Percentiles rank a stretch among this genome's conserved stretches.
These are phyloP conservation scores for Pestalotiopsis sp. DNA, from an alignment of 2,329 filamentous ascomycete species.

Conservation along the genomic window DNA sequence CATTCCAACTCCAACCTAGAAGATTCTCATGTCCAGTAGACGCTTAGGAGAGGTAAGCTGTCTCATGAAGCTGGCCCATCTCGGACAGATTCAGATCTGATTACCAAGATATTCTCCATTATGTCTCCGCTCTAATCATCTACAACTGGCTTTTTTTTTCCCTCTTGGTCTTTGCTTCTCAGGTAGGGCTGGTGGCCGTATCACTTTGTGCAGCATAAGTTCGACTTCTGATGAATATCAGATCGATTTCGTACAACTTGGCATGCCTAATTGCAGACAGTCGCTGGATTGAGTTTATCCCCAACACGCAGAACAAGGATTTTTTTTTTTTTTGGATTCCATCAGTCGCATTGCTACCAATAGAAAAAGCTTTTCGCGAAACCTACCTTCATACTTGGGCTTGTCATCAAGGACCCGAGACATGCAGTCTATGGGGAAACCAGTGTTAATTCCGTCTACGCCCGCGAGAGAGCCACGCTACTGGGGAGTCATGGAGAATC, in stretches of 20 bases:
- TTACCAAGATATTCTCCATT: not conserved
- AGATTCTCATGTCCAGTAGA: not conserved
- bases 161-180: too few relatives aligned
- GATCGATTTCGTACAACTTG: too few relatives aligned
- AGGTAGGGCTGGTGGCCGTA: too few relatives aligned
- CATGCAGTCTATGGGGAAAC: not conserved
- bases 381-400: not conserved
- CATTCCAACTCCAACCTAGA: not conserved
- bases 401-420: not conserved
- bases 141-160: not conserved
- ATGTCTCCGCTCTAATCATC: not conserved
- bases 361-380: not conserved
- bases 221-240: too few relatives aligned
- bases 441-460: not conserved
- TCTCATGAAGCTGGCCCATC: not conserved
- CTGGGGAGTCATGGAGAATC: not conserved
- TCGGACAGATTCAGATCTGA: conserved; percentile 3
- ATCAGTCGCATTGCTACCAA: not conserved
- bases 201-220: too few relatives aligned
- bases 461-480: not conserved
- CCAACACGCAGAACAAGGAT: not conserved
- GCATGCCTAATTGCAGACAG: not conserved
- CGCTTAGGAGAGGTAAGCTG: not conserved
- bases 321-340: not conserved
- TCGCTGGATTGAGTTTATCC: not conserved